Evolutionary conservation across 2,329 filamentous ascomycete genomes (phyloP).

Genomic region (Colletotrichum costaricense): DNA sequence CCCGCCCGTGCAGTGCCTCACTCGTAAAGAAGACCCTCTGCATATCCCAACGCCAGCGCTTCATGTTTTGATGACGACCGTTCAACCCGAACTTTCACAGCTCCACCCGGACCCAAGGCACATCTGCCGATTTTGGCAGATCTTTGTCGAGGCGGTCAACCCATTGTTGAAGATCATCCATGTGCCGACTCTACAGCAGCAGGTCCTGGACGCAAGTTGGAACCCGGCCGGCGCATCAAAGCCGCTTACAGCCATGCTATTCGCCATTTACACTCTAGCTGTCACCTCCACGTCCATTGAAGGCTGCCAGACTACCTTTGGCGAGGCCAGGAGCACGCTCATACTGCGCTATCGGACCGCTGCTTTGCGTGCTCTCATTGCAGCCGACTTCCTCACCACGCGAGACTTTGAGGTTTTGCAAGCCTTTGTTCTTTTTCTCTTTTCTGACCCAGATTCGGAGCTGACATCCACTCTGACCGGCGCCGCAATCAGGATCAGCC

Average conservation of each 20-base stretch:
- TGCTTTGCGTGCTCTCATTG: constrained; percentile 39
- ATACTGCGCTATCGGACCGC: constrained; percentile 41
- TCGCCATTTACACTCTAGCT: constrained; percentile 43
- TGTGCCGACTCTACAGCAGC: constrained; percentile 45
- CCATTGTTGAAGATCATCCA: constrained; percentile 47
- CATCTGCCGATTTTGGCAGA: constrained; percentile 46
- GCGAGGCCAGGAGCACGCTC: constrained; percentile 29
- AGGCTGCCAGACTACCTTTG: constrained; percentile 35
- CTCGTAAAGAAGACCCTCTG: constrained; percentile 38
- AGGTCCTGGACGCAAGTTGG: constrained; percentile 45
- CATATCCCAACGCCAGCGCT: constrained; percentile 33
- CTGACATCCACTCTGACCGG: constrained; percentile 40
- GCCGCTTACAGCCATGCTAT: constrained; percentile 40
- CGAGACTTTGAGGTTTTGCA: constrained; percentile 44
- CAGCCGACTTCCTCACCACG: constrained; percentile 42
- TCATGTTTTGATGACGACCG: constrained; percentile 1
- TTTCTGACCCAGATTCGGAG: constrained; percentile 43
- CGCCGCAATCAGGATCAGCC: constrained; percentile 39
- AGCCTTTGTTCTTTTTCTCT: constrained; percentile 44
- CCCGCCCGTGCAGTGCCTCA: constrained; percentile 37
- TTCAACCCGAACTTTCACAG: neutral
- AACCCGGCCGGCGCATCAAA: constrained; percentile 35
- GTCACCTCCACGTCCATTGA: constrained; percentile 38
- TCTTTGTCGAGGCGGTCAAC: constrained; percentile 46
- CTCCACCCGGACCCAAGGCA: constrained; percentile 45